Conservation (phyloP, 371 early-diverging fungal species). For the Mortierella polycephala region DNA sequence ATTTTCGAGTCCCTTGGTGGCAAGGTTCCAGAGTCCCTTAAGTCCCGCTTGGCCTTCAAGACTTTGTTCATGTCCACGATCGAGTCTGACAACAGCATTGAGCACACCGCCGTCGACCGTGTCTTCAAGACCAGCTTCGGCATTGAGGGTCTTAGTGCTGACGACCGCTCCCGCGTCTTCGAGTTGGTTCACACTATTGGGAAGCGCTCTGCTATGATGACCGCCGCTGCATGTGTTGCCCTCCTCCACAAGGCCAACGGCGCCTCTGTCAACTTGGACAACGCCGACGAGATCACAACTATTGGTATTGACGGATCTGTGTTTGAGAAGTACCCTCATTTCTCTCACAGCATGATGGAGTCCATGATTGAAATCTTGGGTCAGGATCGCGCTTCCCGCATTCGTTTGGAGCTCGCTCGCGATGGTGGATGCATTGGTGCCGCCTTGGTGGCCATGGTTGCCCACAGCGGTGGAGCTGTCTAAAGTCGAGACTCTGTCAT, state of each 20-base stretch:
- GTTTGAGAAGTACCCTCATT: constrained; percentile 55
- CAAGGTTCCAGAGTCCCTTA: constrained; percentile 39
- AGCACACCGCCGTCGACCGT: constrained; percentile 40
- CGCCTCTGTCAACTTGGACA: constrained; percentile 38
- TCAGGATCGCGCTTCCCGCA: constrained; percentile 48
- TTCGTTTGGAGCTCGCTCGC: constrained; percentile 51
- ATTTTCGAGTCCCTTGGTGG: constrained; percentile 33
- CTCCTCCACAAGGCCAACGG: constrained; percentile 48
- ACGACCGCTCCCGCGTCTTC: constrained; percentile 40
- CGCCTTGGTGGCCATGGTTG: constrained; percentile 53
- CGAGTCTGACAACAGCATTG: constrained; percentile 66
- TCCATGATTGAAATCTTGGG: constrained; percentile 48
- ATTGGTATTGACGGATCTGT: constrained; percentile 58
- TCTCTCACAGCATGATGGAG: constrained; percentile 50
- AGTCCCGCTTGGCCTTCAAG: constrained; percentile 38
- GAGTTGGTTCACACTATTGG: constrained; percentile 43
- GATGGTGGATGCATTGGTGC: constrained; percentile 62
- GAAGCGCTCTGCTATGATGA: constrained; percentile 48
- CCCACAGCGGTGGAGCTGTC: constrained; percentile 48
- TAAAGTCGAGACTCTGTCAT: too few species aligned
- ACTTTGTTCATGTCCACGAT: constrained; percentile 72
- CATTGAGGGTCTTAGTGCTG: constrained; percentile 30
- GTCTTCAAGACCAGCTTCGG: constrained; percentile 47
- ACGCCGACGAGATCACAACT: constrained; percentile 47
- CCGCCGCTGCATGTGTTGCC: constrained; percentile 50